These are phyloP conservation scores for Panaeolus papilionaceus DNA, from an alignment of 768 basidiomycete genomes.

Conservation along the genomic window DNA sequence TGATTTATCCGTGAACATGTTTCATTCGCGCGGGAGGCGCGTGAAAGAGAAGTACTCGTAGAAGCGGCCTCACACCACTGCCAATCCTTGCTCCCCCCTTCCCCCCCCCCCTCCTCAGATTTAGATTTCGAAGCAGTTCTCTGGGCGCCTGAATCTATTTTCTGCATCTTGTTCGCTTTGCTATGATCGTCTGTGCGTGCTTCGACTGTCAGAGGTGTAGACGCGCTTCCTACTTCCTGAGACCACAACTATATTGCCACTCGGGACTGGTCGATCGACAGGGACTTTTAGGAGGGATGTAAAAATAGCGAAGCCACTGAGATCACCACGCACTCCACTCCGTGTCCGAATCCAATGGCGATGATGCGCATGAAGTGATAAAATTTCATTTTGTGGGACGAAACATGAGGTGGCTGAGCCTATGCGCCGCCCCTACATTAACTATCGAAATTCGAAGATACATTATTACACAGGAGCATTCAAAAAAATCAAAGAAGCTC, in stretches of 20 bases:
- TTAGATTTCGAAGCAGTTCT: not conserved
- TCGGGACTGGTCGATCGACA: not conserved
- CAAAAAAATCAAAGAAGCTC: not conserved
- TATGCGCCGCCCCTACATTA: not conserved
- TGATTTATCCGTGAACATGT: not conserved
- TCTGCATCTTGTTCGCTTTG: not conserved
- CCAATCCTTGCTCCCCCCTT: not conserved
- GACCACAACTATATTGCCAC: not conserved
- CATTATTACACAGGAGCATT: not conserved
- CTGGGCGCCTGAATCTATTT: conserved; percentile 1
- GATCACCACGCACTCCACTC: not conserved
- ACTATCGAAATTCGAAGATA: conserved; percentile 8
- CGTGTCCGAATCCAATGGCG: not conserved
- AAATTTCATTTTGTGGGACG: not conserved
- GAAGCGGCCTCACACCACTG: not conserved
- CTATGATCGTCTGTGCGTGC: not conserved
- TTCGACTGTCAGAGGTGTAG: not conserved
- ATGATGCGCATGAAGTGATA: not conserved
- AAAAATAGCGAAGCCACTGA: not conserved
- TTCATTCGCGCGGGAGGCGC: not conserved
- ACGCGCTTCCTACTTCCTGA: not conserved
- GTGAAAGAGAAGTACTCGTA: not conserved
- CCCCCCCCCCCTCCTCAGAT: not conserved
- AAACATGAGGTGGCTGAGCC: not conserved
- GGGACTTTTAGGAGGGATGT: too few species aligned